phyloP scores from a whole-genome alignment of 257 asterid genomes.

The Rubia yunnanensis region DNA sequence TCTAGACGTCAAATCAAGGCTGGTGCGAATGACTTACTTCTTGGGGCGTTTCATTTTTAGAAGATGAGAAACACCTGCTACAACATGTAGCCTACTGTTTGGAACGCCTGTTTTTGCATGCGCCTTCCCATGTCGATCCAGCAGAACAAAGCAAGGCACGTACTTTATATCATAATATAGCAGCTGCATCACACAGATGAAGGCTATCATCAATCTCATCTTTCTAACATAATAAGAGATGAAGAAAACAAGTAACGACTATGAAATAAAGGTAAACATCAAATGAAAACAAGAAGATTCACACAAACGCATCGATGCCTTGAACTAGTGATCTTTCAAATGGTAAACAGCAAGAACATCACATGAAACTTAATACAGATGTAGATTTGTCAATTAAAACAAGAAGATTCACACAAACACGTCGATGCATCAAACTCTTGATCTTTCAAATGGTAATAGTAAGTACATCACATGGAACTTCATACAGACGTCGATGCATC shows the following conservation, averaged over 20 bases:
- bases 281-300: background rate
- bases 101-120: constrained; percentile 80
- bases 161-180: constrained; percentile 74
- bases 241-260: background rate
- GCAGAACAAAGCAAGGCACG: constrained; percentile 82
- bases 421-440: too few species aligned
- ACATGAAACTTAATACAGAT: background rate
- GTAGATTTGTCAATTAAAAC: background rate
- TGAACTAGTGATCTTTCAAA: too few species aligned
- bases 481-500: too few species aligned
- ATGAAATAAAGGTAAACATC: background rate
- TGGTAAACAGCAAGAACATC: too few species aligned
- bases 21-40: background rate
- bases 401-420: too few species aligned
- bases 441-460: too few species aligned
- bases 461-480: background rate
- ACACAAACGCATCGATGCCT: background rate
- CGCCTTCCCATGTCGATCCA: constrained; percentile 66
- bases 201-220: background rate
- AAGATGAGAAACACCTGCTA: constrained; percentile 79
- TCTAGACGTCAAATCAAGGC: background rate
- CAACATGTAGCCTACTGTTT: constrained; percentile 55
- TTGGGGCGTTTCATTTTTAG: constrained; percentile 46
- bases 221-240: background rate
- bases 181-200: constrained; percentile 36